phyloP scores from a whole-genome alignment of 345 rosid species.

The Noccaea caerulescens region DNA sequence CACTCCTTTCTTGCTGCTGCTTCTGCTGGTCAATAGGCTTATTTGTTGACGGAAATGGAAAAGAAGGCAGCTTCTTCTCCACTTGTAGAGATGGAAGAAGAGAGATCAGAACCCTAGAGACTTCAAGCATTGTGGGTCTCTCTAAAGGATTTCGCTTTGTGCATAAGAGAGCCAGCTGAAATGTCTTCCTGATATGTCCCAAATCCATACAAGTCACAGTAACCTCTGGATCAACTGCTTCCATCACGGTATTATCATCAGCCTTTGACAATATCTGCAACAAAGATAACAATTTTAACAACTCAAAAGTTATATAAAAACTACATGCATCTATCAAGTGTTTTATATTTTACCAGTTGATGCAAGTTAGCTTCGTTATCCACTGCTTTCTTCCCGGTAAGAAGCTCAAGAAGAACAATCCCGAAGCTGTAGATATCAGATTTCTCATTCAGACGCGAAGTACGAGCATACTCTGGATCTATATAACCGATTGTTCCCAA shows the following conservation, averaged over 20 bases:
- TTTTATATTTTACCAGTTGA: constrained; percentile 65
- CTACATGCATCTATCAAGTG: neutral
- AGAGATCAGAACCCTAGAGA: constrained; percentile 68
- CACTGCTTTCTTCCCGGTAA: constrained; percentile 95
- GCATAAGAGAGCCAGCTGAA: constrained; percentile 84
- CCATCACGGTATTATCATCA: constrained; percentile 85
- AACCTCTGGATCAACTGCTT: constrained; percentile 87
- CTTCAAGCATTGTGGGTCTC: constrained; percentile 93
- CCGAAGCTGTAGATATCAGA: constrained; percentile 98
- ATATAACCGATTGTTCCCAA: constrained; percentile 95
- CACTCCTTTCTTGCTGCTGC: constrained; percentile 19
- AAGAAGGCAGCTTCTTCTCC: constrained; percentile 44
- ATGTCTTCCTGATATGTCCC: constrained; percentile 63
- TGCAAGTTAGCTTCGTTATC: constrained; percentile 89
- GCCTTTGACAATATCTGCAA: constrained; percentile 75
- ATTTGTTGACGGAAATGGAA: constrained; percentile 46
- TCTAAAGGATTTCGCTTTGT: constrained; percentile 71
- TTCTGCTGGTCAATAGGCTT: constrained; percentile 42
- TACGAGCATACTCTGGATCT: constrained; percentile 95
- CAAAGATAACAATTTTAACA: neutral
- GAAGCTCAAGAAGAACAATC: constrained; percentile 88
- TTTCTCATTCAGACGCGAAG: constrained; percentile 79
- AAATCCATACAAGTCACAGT: constrained; percentile 77
- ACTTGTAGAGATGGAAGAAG: constrained; percentile 59
- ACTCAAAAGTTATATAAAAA: neutral